These are phyloP conservation scores for Mycena vulgaris DNA, from an alignment of 768 basidiomycete genomes.

Conservation along the genomic window DNA sequence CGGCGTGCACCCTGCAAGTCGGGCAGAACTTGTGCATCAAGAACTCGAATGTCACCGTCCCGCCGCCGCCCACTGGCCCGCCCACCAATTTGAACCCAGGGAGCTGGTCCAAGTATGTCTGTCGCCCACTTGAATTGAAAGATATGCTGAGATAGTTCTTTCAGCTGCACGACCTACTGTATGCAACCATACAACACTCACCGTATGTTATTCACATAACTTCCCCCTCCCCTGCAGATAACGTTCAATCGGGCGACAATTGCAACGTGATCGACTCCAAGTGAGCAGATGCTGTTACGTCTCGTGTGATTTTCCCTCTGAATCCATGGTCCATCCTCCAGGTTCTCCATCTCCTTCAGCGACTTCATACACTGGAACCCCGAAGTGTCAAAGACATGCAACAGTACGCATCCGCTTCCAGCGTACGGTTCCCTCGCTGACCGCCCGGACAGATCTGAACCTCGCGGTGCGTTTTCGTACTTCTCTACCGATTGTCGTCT, in stretches of 20 bases:
- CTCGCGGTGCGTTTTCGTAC: neutral
- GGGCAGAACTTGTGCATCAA: conserved; percentile 21
- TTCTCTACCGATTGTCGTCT: neutral
- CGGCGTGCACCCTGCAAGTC: conserved; percentile 16
- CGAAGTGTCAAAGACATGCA: neutral
- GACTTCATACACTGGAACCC: conserved; percentile 4
- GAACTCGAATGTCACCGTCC: conserved; percentile 3
- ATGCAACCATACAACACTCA: too few species aligned
- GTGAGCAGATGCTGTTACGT: neutral
- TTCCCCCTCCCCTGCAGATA: too few species aligned
- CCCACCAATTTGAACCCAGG: conserved; percentile 26
- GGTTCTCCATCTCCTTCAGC: neutral
- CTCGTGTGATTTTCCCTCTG: too few species aligned
- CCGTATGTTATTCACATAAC: too few species aligned
- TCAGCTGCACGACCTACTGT: conserved; percentile 24
- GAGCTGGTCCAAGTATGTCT: conserved; percentile 23
- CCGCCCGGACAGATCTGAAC: neutral
- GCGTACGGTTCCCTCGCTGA: too few species aligned
- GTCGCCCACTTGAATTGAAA: neutral
- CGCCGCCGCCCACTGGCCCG: conserved; percentile 3
- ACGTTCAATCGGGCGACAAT: too few species aligned
- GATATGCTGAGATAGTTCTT: neutral
- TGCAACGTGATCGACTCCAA: neutral
- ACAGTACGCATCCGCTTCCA: neutral
- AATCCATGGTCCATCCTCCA: too few species aligned